Evolutionary conservation across 768 basidiomycete genomes (phyloP), one percentile per base, ranked within the genome.

Genomic region (Plicaturopsis crispa): DNA sequence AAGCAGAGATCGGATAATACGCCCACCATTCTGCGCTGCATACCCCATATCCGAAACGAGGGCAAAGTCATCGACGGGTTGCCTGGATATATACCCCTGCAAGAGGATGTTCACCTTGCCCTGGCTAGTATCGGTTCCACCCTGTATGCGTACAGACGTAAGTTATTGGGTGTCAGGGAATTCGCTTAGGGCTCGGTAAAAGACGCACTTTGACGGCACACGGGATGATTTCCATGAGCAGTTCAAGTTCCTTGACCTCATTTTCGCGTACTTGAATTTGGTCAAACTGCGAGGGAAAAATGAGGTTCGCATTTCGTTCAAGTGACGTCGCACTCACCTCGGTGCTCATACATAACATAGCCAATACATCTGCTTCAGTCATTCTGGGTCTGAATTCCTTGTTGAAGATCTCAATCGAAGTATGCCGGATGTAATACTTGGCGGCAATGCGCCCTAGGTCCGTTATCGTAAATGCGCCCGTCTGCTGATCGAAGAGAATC

Each of bases 381-480:
- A 98, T 96, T 40, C 65, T 75, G 1, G 78, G 72, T 35, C 77
- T 70, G 60, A 98, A 88, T 42, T 73, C 60, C 44, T 72, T 60
- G 58, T 84, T 87, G 68, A 94, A 98, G 5, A 86, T 75, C 56
- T 89, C 88, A 24, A 98, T 80, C 4, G 88, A 91, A 31, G 75
- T 63, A 55, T 89, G 64, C 14, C 84, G 77, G 53, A 99, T 85
- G 60, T 98, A 99, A 59, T 96, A 99, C 60, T 86, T 93, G 4
- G 94, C 90, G 0, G 96, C 92, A 49, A 98, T 93, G 46, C 91
- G 69, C n/a, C 96, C 96, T 2, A 94, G 61, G 46, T 96, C 93
- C n/a, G 85, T 89, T 47, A 83, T 77, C 2, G 70, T 62, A 40
- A 96, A 80, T 2, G 70, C 60, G 10, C 74, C 77, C 4, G 65